Conservation (phyloP, 202 grass and related monocot species). For the Eragrostis tef region DNA sequence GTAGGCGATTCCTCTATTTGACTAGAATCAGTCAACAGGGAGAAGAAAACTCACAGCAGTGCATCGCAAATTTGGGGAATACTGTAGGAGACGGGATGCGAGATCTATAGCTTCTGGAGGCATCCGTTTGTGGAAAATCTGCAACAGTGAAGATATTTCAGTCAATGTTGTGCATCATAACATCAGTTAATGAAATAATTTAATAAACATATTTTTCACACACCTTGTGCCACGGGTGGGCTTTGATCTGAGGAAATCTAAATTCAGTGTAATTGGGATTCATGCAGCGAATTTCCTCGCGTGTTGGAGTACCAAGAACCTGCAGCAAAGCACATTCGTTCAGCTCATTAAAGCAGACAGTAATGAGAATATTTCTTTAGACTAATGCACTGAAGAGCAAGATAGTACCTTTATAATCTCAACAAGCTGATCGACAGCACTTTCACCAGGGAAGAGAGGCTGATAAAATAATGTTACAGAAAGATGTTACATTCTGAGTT, state of each 20-base stretch:
- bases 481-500: slow-evolving; percentile 34
- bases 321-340: slow-evolving; percentile 46
- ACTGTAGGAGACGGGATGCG: slow-evolving; percentile 76
- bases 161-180: slow-evolving; percentile 29
- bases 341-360: slow-evolving; percentile 36
- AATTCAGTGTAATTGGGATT: slow-evolving; percentile 96
- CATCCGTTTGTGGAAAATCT: slow-evolving; percentile 94
- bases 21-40: slow-evolving; percentile 39
- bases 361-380: slow-evolving; percentile 11
- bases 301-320: slow-evolving; percentile 91
- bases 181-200: slow-evolving; percentile 31
- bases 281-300: slow-evolving; percentile 95
- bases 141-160: slow-evolving; percentile 21
- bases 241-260: slow-evolving; percentile 93
- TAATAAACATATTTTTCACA: slow-evolving; percentile 22
- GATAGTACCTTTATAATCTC: slow-evolving; percentile 69
- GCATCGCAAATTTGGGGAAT: slow-evolving; percentile 80
- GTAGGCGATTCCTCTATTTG: slow-evolving; percentile 34
- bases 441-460: slow-evolving; percentile 75
- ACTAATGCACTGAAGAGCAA: slow-evolving; percentile 8
- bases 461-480: slow-evolving; percentile 42
- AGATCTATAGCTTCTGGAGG: slow-evolving; percentile 89
- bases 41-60: slow-evolving; percentile 60
- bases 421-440: slow-evolving; percentile 73
- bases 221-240: slow-evolving; percentile 97